Base-by-base conservation (phyloP, 495 filamentous ascomycete genomes). In the Xylaria scruposa region DNA sequence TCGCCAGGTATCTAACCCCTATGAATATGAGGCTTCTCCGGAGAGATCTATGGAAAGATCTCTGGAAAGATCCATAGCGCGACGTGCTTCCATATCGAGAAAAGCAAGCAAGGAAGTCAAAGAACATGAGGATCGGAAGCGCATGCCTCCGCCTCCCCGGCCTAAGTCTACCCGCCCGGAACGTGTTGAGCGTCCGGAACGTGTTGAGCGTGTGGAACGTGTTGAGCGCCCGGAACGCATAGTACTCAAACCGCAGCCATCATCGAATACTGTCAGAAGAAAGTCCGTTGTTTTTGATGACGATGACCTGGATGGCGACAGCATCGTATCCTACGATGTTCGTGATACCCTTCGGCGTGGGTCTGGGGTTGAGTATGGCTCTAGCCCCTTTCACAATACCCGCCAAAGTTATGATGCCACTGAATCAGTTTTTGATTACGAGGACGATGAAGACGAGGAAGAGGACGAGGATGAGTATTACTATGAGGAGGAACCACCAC, bases 61-160 rank as follows among this genome's bases (percentile, higher is more conserved):
- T 49, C 0, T 49, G 1, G 73, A 70, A 67, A 65, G 72, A 38
- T 65, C 75, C 4, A 64, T 83, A 4, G 49, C 78, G 3, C 80
- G 83, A 49, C 81, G 82, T 42, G 68, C 81, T 31, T 85, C 84
- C 6, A 67, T 76, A 2, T 74, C 75, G n/a, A 79, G 80, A 53
- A 85, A 81, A 67, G 15, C 42, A 8, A 80, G 76, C 69, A 82
- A 78, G 72, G 65, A 72, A 15, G 81, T 74, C 66, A 82, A 77
- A 72, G 65, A 71, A 9, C 77, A 81, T 0, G 84, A 85, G 0
- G 83, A 83, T 38, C 78, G 76, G 46, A 73, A 65, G 19, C 73
- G 78, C 63, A 84, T 85, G 83, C 80, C 83, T 2, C 77, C 79
- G 12, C 84, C 83, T 21, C 78, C 78, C 36, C 73, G 84, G 38